phyloP scores from a whole-genome alignment of 192 early-diverging fungal genomes.

The Entomortierella lignicola region DNA sequence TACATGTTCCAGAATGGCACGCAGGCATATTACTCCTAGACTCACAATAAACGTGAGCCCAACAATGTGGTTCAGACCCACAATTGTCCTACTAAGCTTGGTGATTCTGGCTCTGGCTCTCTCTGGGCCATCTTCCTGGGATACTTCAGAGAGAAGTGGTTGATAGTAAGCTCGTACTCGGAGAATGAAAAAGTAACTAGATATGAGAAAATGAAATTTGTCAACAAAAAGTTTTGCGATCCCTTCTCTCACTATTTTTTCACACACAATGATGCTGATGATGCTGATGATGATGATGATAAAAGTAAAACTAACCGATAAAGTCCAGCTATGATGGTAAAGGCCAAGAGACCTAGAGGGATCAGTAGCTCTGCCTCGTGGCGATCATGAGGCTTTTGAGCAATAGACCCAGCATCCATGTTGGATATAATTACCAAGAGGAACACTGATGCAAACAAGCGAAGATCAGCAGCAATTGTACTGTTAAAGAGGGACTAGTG shows the following conservation, averaged over 20 bases:
- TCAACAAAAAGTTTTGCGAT: too few species aligned
- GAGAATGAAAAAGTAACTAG: constrained; percentile 43
- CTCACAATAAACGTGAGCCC: constrained; percentile 48
- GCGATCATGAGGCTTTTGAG: constrained; percentile 19
- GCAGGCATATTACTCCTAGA: constrained; percentile 44
- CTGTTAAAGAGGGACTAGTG: too few species aligned
- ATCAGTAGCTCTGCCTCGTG: constrained; percentile 29
- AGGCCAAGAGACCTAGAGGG: constrained; percentile 31
- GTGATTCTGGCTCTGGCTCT: not conserved
- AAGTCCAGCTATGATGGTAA: constrained; percentile 27
- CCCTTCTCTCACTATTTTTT: too few species aligned
- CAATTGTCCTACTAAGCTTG: constrained; percentile 37
- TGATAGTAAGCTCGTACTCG: constrained; percentile 33
- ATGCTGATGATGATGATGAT: not conserved
- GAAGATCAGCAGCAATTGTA: too few species aligned
- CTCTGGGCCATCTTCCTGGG: constrained; percentile 4
- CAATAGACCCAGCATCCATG: constrained; percentile 1
- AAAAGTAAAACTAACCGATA: constrained; percentile 20
- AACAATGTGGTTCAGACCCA: constrained; percentile 38
- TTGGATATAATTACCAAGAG: too few species aligned
- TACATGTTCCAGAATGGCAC: constrained; percentile 52
- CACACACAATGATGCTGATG: too few species aligned
- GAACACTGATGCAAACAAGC: too few species aligned
- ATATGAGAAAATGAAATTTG: too few species aligned
- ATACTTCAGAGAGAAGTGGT: constrained; percentile 20